phyloP scores from a whole-genome alignment of 306 rosid species.

The Amphicarpaea edgeworthii region DNA sequence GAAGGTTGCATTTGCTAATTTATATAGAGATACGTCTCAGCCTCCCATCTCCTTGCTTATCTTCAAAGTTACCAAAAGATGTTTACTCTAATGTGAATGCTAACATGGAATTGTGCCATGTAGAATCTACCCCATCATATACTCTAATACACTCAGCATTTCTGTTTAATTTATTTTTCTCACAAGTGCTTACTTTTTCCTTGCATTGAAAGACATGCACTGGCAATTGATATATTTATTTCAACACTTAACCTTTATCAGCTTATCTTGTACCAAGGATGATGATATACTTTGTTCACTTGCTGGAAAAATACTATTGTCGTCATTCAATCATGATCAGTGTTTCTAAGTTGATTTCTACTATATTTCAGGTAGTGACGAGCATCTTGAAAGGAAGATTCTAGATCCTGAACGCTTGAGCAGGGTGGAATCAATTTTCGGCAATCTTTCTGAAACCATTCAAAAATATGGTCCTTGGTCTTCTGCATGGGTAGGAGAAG shows the following conservation, averaged over 20 bases:
- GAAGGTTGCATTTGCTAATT: conserved; percentile 13
- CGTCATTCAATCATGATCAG: background rate
- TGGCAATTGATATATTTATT: conserved; percentile 5
- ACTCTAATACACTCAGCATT: background rate
- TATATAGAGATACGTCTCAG: background rate
- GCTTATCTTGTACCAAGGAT: conserved; percentile 8
- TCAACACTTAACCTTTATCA: background rate
- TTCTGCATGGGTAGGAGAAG: conserved; percentile 95
- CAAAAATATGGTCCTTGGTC: conserved; percentile 82
- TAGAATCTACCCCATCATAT: background rate
- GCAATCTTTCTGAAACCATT: conserved; percentile 64
- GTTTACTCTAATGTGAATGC: conserved; percentile 6
- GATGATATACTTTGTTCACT: conserved; percentile 11
- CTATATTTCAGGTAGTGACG: conserved; percentile 75
- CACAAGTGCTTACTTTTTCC: background rate
- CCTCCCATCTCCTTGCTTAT: background rate
- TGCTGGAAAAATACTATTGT: background rate
- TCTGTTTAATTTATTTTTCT: background rate
- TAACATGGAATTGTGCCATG: background rate
- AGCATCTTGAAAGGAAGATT: conserved; percentile 66
- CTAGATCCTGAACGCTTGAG: conserved; percentile 71
- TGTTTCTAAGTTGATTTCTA: conserved; percentile 36
- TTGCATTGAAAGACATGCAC: background rate
- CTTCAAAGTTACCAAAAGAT: conserved; percentile 14
- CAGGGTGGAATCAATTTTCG: conserved; percentile 59